Percentiles rank a stretch among this genome's conserved stretches.
phyloP scores from a whole-genome alignment of 352 stramenopile genomes.

The Phytophthora foliorum region DNA sequence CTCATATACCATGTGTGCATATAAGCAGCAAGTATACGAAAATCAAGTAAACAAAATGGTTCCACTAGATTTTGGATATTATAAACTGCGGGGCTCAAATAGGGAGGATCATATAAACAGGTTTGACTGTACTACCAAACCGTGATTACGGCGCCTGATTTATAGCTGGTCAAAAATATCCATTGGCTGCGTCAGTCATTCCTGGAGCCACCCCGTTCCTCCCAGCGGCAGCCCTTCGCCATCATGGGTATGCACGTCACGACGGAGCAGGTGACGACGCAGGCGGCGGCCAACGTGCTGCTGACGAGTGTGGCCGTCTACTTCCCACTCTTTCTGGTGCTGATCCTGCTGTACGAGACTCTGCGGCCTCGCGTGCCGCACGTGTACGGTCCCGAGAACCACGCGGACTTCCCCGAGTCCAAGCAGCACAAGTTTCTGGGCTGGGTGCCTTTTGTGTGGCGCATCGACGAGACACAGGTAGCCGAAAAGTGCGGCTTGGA shows the following conservation, averaged over 20 bases:
- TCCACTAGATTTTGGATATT: too few species aligned
- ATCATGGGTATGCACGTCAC: conserved; percentile 36
- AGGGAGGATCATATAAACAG: too few species aligned
- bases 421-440: conserved; percentile 46
- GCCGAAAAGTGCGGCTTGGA: conserved; percentile 73
- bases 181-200: conserved; percentile 18
- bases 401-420: conserved; percentile 46
- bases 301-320: conserved; percentile 71
- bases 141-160: neutral
- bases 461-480: conserved; percentile 63
- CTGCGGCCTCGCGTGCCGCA: conserved; percentile 53
- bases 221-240: neutral
- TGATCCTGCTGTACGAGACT: conserved; percentile 69
- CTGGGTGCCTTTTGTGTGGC: conserved; percentile 77
- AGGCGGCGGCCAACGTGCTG: conserved; percentile 59
- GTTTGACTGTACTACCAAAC: too few species aligned
- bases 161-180: neutral
- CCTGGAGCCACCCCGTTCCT: neutral
- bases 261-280: conserved; percentile 30
- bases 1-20: too few species aligned
- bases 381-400: conserved; percentile 63
- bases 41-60: too few species aligned
- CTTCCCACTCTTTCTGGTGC: conserved; percentile 65
- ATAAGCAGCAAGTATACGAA: too few species aligned
- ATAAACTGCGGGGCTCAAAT: too few species aligned